A percentile compares a stretch with the other conserved stretches of the same genome.
Evolutionary conservation across 495 filamentous ascomycete genomes (phyloP).

Genomic region (Annulohypoxylon stygium): DNA sequence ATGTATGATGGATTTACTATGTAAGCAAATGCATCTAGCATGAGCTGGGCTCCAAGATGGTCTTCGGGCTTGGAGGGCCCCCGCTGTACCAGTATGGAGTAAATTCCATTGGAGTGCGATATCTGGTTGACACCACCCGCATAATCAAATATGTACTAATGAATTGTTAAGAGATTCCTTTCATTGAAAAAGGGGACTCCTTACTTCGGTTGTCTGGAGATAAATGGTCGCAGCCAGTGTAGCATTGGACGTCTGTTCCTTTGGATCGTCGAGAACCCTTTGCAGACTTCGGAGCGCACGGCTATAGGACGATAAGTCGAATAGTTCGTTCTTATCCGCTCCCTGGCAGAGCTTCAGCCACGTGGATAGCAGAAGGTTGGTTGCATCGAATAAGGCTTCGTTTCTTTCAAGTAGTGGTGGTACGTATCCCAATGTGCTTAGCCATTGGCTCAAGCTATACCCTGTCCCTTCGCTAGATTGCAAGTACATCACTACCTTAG

Average conservation of each 20-base stretch:
- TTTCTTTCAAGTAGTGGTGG: constrained; percentile 25
- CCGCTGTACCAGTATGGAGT: constrained; percentile 28
- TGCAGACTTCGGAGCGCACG: constrained; percentile 35
- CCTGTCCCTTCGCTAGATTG: constrained; percentile 34
- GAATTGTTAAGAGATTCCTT: constrained; percentile 2
- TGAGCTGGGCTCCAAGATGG: constrained; percentile 28
- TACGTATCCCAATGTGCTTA: constrained; percentile 27
- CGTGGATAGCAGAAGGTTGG: constrained; percentile 32
- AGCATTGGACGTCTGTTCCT: constrained; percentile 25
- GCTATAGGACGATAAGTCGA: constrained; percentile 33
- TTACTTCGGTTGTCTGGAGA: constrained; percentile 32
- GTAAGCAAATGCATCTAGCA: constrained; percentile 31
- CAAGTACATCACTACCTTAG: constrained; percentile 20
- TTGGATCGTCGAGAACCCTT: constrained; percentile 28
- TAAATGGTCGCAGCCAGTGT: constrained; percentile 35
- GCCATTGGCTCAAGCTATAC: constrained; percentile 26
- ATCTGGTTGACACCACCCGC: constrained; percentile 20
- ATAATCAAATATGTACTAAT: constrained; percentile 31
- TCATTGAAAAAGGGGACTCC: not conserved
- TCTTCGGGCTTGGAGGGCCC: constrained; percentile 29
- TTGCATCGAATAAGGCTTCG: constrained; percentile 37
- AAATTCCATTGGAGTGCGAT: constrained; percentile 37
- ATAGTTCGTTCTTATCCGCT: not conserved
- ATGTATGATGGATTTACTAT: constrained; percentile 11
- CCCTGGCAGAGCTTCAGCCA: constrained; percentile 34